Evolutionary conservation across 106 monocot genomes (phyloP).

Genomic region (Narthecium ossifragum): DNA sequence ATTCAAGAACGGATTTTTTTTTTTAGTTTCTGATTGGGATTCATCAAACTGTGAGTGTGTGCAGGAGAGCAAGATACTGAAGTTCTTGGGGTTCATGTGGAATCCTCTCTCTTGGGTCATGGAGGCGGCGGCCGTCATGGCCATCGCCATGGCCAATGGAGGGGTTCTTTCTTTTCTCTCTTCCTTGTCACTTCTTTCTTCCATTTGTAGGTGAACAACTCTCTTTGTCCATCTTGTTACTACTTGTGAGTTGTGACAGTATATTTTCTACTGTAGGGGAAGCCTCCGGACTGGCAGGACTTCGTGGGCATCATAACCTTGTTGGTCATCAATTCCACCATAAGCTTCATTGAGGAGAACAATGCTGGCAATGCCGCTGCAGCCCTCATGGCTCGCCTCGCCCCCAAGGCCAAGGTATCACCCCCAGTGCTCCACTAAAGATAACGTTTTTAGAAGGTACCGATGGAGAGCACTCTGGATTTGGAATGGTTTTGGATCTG

Average conservation of each 20-base stretch:
- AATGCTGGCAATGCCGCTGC: conserved; percentile 82
- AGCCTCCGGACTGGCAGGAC: conserved; percentile 96
- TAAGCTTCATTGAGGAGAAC: conserved; percentile 85
- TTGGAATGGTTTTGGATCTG: background rate
- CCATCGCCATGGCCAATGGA: conserved; percentile 96
- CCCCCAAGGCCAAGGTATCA: conserved; percentile 68
- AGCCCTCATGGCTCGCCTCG: conserved; percentile 80
- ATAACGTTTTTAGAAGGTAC: background rate
- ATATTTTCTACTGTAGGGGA: conserved; percentile 43
- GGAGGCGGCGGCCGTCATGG: conserved; percentile 99
- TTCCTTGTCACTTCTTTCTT: background rate
- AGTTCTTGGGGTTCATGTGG: conserved; percentile 99
- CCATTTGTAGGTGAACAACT: too few species aligned
- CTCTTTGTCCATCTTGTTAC: conserved; percentile 1
- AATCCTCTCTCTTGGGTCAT: conserved; percentile 99
- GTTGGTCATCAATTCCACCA: conserved; percentile 78
- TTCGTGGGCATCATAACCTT: conserved; percentile 85
- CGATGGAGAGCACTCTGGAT: background rate
- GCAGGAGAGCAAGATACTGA: conserved; percentile 90
- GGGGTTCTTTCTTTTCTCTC: conserved; percentile 44
- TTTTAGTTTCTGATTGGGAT: background rate
- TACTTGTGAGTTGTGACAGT: conserved; percentile 2
- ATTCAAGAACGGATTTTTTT: background rate
- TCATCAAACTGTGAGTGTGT: background rate
- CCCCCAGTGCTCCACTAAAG: too few species aligned